These are phyloP conservation scores for Acacia concinna DNA, from an alignment of 331 rosid species.

Conservation along the genomic window DNA sequence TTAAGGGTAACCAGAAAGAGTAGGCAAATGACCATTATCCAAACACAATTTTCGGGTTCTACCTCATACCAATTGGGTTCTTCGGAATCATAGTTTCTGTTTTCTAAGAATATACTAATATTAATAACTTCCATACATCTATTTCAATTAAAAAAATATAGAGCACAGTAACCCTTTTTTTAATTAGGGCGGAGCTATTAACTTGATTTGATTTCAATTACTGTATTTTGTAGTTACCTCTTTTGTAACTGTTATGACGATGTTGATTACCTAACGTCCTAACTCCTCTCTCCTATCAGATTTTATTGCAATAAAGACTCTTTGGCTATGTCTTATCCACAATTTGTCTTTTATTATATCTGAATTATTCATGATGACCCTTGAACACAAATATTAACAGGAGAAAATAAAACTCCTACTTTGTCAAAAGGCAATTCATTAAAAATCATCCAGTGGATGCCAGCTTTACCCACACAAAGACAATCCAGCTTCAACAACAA, in stretches of 20 bases:
- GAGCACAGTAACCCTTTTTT: background rate
- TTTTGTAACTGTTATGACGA: conserved; percentile 39
- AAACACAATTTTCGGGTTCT: conserved; percentile 12
- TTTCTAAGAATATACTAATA: background rate
- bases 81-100: conserved; percentile 20
- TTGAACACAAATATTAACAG: conserved; percentile 12
- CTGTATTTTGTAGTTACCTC: conserved; percentile 2
- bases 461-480: conserved; percentile 38
- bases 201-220: background rate
- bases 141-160: background rate
- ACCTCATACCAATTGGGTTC: conserved; percentile 28
- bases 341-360: conserved; percentile 31
- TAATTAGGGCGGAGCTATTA: conserved; percentile 21
- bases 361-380: conserved; percentile 33
- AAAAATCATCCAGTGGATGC: conserved; percentile 47
- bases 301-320: conserved; percentile 34
- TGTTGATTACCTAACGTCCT: conserved; percentile 53
- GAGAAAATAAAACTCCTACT: background rate
- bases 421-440: conserved; percentile 38
- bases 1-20: background rate
- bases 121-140: background rate
- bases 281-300: conserved; percentile 46
- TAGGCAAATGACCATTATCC: background rate
- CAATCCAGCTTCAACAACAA: conserved; percentile 36
- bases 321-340: conserved; percentile 24